Evolutionary conservation across 2,329 filamentous ascomycete genomes (phyloP), one percentile per base, ranked within the genome.

Genomic region (Trichoderma cornu-damae): DNA sequence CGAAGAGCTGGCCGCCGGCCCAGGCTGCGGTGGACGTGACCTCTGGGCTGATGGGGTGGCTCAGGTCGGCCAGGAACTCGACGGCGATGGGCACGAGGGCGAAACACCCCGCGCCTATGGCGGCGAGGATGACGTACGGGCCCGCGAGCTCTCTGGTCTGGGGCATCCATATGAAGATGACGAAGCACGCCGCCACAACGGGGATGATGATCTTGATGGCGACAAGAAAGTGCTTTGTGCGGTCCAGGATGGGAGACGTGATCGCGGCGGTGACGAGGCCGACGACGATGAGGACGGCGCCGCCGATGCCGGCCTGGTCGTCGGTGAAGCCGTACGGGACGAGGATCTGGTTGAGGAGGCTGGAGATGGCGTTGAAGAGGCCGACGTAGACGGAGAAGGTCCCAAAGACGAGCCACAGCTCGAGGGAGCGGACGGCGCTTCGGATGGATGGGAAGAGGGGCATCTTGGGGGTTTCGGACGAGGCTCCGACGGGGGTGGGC

Each of bases 331-430:
- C 88, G 73, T 96, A 93, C 0, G 94, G 94, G 37, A 83, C 77
- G 62, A 97, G 82, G 69, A 97, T 89, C 69, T 96, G 93, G 75
- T 93, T 96, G 8, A 97, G 79, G 1, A 97, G 82, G 1, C 88
- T 88, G 49, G 91, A 95, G 63, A 92, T 78, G 63, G 88, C 88
- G 79, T 97, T 97, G 84, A 99, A 99, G 75, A 94, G 87, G 65
- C 88, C 91, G 60, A 96, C 89, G 71, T 91, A 96, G 65, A 92
- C 73, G 62, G 82, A 75, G 73, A 93, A 97, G n/a, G 92, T 87
- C 59, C 92, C 66, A 60, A 92, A 76, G 62, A 96, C 73, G 61
- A 96, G 80, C 80, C 86, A 96, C 72, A 96, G 87, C 68, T 93
- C 86, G 16, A 81, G 76, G 4, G 84, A 88, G 30, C 67, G 69